A percentile compares a stretch with the other conserved stretches of the same genome.
Evolutionary conservation across 768 basidiomycete species (phyloP).

Genomic region (Mycena amicta): DNA sequence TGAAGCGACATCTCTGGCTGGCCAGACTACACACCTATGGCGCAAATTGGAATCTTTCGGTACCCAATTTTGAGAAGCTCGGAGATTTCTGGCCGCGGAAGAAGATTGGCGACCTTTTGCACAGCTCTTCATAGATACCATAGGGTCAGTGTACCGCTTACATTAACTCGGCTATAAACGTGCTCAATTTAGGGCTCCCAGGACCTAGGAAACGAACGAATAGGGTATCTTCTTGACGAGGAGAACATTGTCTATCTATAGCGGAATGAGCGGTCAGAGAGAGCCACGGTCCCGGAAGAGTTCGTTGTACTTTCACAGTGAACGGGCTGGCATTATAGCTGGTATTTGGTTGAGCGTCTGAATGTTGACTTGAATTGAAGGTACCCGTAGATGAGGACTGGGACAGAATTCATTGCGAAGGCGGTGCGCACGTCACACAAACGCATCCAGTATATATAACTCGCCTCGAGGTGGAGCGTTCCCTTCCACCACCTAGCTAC

Average conservation of each 20-base stretch:
- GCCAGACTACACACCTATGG: slow-evolving; percentile 41
- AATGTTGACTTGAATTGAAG: neutral
- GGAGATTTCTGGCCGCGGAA: slow-evolving; percentile 60
- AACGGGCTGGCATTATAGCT: neutral
- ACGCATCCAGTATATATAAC: neutral
- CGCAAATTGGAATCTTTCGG: slow-evolving; percentile 60
- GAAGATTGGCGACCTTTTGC: slow-evolving; percentile 51
- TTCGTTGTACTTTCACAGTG: neutral
- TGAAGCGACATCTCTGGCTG: neutral
- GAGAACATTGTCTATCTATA: neutral
- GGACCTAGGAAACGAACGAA: too few species aligned
- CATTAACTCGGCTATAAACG: slow-evolving; percentile 51
- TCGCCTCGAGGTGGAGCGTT: slow-evolving; percentile 10
- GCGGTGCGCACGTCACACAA: neutral
- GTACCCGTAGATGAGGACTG: neutral
- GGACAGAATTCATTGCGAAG: neutral
- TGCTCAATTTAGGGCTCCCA: slow-evolving; percentile 31
- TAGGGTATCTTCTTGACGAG: neutral
- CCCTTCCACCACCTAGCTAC: slow-evolving; percentile 8
- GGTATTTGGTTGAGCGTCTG: neutral
- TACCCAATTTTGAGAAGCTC: slow-evolving; percentile 54
- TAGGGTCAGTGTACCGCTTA: too few species aligned
- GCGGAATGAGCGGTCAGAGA: too few species aligned
- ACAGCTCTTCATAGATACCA: too few species aligned
- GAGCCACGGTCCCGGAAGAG: too few species aligned